A percentile compares a stretch with the other conserved stretches of the same genome.
Conservation (phyloP, 2,329 filamentous ascomycete species). For the Onygena corvina region DNA sequence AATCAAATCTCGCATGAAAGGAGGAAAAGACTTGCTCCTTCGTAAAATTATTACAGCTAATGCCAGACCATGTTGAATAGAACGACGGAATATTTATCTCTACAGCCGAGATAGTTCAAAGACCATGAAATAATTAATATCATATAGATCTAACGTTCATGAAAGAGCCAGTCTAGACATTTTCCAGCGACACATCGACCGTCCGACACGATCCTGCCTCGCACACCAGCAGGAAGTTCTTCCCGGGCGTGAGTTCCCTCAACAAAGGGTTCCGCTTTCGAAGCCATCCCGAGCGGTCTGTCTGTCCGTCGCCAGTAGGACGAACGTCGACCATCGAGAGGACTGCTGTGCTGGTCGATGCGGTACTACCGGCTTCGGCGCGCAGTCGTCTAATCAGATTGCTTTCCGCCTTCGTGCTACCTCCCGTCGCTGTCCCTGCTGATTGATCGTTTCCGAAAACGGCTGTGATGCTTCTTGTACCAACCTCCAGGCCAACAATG, state of each 20-base stretch:
- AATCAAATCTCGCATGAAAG: too few relatives aligned
- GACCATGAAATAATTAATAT: too few relatives aligned
- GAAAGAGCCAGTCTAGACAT: background rate
- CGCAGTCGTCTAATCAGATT: slow-evolving; percentile 24
- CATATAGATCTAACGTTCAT: background rate
- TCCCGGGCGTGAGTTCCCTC: slow-evolving; percentile 28
- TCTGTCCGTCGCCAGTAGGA: slow-evolving; percentile 22
- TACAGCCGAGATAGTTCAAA: too few relatives aligned
- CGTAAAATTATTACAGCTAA: too few relatives aligned
- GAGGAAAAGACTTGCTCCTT: too few relatives aligned
- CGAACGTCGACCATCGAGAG: slow-evolving; percentile 27
- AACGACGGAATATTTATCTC: too few relatives aligned
- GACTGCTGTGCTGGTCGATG: slow-evolving; percentile 25
- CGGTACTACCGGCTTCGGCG: slow-evolving; percentile 23
- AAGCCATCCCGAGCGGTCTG: slow-evolving; percentile 30
- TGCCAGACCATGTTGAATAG: too few relatives aligned
- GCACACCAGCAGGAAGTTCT: slow-evolving; percentile 31
- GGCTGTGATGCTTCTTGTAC: slow-evolving; percentile 50
- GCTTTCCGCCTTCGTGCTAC: background rate
- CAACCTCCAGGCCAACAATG: slow-evolving; percentile 63
- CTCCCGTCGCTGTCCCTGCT: slow-evolving; percentile 17
- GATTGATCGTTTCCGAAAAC: slow-evolving; percentile 33
- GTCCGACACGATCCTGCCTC: slow-evolving; percentile 28
- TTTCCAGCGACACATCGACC: slow-evolving; percentile 24
- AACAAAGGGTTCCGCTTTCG: slow-evolving; percentile 27